Evolutionary conservation across 371 early-diverging fungal species (phyloP).

Genomic region (Actinomortierella wolfii): DNA sequence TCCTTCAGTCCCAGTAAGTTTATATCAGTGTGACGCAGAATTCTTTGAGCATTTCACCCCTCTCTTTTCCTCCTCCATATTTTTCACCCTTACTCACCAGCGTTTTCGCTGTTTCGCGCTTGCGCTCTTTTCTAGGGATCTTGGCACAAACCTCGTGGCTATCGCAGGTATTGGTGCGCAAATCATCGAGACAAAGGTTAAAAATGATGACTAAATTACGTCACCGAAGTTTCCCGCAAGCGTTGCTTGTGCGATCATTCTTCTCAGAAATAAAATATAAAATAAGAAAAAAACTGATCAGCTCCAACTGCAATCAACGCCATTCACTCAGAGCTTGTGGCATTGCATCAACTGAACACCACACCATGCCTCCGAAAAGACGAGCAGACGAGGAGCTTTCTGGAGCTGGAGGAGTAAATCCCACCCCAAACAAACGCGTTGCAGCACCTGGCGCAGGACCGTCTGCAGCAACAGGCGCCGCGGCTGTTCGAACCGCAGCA

Average conservation of each 20-base stretch:
- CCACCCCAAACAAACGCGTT: conserved; percentile 11
- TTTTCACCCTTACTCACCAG: too few species aligned
- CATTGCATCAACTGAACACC: neutral
- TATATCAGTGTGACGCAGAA: neutral
- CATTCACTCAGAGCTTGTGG: too few species aligned
- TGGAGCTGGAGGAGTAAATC: conserved; percentile 16
- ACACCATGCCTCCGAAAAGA: conserved; percentile 40
- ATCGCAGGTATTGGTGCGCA: conserved; percentile 61
- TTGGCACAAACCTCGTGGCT: conserved; percentile 45
- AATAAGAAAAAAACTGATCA: too few species aligned
- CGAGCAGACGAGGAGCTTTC: conserved; percentile 28
- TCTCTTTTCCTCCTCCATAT: too few species aligned
- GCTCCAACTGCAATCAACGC: too few species aligned
- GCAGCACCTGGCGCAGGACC: conserved; percentile 1
- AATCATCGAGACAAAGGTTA: conserved; percentile 24
- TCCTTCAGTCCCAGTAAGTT: conserved; percentile 7
- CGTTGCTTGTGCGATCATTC: too few species aligned
- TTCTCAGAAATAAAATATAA: too few species aligned
- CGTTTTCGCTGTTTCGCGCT: too few species aligned
- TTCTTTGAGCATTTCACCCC: too few species aligned
- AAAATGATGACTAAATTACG: too few species aligned
- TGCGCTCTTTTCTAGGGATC: conserved; percentile 3
- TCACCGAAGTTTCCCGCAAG: too few species aligned
- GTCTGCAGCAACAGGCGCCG: conserved; percentile 7
- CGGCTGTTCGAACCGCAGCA: neutral